A percentile compares a stretch with the other conserved stretches of the same genome.
Evolutionary conservation across 768 basidiomycete species (phyloP).

Genomic region (Xerocomus spinulosus): DNA sequence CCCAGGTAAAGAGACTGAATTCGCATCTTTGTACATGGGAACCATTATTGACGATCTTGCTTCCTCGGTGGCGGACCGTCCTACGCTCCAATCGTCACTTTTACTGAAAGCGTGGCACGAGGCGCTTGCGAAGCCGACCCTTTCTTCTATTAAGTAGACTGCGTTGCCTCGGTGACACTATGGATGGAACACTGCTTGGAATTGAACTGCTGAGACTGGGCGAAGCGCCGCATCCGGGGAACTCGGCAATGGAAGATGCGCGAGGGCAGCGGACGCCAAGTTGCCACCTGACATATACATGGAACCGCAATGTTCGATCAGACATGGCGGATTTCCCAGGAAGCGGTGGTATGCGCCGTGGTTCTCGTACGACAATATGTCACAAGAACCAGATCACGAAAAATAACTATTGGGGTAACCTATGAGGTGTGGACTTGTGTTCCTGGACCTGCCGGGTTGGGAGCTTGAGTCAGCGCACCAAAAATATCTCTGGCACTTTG

Average conservation of each 20-base stretch:
- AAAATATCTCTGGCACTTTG: constrained; percentile 4
- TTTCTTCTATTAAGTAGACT: not conserved
- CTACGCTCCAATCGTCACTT: not conserved
- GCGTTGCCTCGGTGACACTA: not conserved
- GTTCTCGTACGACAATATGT: constrained; percentile 10
- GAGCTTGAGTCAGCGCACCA: not conserved
- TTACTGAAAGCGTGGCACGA: not conserved
- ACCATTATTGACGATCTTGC: constrained; percentile 9
- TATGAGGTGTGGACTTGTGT: no score
- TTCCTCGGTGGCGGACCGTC: constrained; percentile 15
- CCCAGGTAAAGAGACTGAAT: constrained; percentile 1
- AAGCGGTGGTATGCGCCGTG: constrained; percentile 4
- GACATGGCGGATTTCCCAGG: constrained; percentile 2
- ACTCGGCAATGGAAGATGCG: constrained; percentile 9
- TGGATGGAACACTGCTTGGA: not conserved
- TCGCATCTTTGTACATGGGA: not conserved
- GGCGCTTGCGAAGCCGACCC: not conserved
- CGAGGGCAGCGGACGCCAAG: constrained; percentile 10
- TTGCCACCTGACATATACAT: constrained; percentile 10
- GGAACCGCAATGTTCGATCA: constrained; percentile 5
- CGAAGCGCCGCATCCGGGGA: constrained; percentile 6
- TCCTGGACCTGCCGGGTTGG: constrained; percentile 5
- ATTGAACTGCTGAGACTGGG: no score
- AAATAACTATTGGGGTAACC: constrained; percentile 3
- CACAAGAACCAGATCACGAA: constrained; percentile 4